These are phyloP conservation scores for Sphagnum magellanicum DNA, from an alignment of 228 moss, liverwort and hornwort genomes.

Conservation along the genomic window DNA sequence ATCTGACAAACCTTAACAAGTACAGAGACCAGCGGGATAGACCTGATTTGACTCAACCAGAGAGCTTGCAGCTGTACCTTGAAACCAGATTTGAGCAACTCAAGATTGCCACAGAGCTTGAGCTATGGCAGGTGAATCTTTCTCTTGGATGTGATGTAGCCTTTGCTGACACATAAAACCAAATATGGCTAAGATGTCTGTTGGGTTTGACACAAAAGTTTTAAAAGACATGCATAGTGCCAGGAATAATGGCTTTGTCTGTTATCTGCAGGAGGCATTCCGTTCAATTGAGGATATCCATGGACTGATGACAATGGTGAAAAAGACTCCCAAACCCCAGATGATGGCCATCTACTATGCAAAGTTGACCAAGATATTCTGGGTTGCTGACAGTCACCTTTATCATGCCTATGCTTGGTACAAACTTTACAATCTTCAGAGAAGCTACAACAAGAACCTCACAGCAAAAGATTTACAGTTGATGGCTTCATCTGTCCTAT, in stretches of 20 bases:
- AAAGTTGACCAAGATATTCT: conserved; percentile 94
- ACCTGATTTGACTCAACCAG: conserved; percentile 92
- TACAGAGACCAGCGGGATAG: conserved; percentile 96
- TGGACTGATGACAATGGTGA: conserved; percentile 96
- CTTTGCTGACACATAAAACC: no score
- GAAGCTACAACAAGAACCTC: conserved; percentile 93
- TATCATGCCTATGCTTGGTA: conserved; percentile 99
- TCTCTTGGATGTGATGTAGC: no score
- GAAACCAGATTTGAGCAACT: conserved; percentile 99
- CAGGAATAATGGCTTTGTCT: no score
- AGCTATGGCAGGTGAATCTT: conserved; percentile 88
- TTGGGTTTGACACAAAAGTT: no score
- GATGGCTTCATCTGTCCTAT: conserved; percentile 94
- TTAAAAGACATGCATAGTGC: no score
- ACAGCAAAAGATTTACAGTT: conserved; percentile 91
- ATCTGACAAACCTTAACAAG: conserved; percentile 92
- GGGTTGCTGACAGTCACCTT: conserved; percentile 83
- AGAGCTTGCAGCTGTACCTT: conserved; percentile 90
- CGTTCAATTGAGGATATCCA: conserved; percentile 71
- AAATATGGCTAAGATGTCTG: no score
- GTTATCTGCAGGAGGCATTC: conserved; percentile 72
- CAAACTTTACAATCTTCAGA: conserved; percentile 91
- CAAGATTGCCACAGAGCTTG: conserved; percentile 94
- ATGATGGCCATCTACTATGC: conserved; percentile 99
- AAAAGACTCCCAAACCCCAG: conserved; percentile 90